phyloP scores from a whole-genome alignment of 371 early-diverging fungal genomes.

The Synchytrium microbalum region DNA sequence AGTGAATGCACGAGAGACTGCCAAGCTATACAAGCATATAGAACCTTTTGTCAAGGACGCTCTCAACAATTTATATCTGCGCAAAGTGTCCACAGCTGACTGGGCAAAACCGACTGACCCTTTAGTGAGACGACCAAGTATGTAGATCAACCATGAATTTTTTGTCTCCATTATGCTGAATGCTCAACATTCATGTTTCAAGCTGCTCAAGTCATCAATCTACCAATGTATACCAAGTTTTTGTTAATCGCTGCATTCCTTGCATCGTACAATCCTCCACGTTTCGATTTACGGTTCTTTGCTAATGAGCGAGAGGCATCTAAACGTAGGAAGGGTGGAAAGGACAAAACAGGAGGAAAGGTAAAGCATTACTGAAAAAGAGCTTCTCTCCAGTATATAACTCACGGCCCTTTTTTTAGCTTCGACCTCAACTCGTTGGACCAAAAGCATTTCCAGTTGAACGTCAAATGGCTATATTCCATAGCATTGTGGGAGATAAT shows the following conservation, averaged over 20 bases:
- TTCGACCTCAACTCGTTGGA: slow-evolving; percentile 79
- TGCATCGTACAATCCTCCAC: slow-evolving; percentile 87
- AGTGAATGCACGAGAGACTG: slow-evolving; percentile 45
- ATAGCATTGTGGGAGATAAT: slow-evolving; percentile 67
- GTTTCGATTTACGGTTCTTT: slow-evolving; percentile 79
- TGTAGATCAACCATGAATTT: not conserved
- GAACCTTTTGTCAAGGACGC: slow-evolving; percentile 72
- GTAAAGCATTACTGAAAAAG: slow-evolving; percentile 12
- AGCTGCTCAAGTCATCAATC: not conserved
- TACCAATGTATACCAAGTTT: slow-evolving; percentile 53
- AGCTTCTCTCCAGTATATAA: slow-evolving; percentile 13
- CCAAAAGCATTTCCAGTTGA: slow-evolving; percentile 87
- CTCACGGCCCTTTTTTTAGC: slow-evolving; percentile 22
- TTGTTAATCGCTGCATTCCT: slow-evolving; percentile 80
- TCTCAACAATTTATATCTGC: slow-evolving; percentile 66
- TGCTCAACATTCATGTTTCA: too few relatives aligned
- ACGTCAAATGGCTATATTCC: slow-evolving; percentile 90
- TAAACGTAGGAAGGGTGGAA: slow-evolving; percentile 44
- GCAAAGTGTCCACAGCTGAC: slow-evolving; percentile 77
- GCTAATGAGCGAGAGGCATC: slow-evolving; percentile 27
- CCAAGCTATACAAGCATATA: slow-evolving; percentile 60
- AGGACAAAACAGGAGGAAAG: slow-evolving; percentile 28
- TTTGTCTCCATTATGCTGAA: not conserved
- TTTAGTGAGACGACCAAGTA: not conserved
- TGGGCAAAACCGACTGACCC: slow-evolving; percentile 13